Percentiles rank a stretch among this genome's conserved stretches.
Evolutionary conservation across 108 stramenopile species (phyloP).

Genomic region (Cyclotella atomus): DNA sequence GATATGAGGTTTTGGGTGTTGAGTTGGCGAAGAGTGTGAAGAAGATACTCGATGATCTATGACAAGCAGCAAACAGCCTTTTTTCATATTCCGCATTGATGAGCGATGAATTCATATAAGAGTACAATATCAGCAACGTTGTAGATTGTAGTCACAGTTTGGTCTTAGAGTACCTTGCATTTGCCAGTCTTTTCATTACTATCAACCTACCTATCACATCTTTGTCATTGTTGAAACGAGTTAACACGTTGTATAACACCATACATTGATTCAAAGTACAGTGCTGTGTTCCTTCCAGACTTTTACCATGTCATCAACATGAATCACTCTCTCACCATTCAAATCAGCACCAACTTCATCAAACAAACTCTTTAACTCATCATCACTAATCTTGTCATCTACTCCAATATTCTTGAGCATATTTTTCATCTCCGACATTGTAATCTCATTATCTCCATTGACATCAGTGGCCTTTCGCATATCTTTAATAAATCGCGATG

Average conservation of each 20-base stretch:
- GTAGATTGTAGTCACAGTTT: too few species aligned
- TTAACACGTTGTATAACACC: too few species aligned
- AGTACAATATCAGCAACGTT: neutral
- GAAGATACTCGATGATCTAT: slow-evolving; percentile 24
- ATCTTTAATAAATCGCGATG: slow-evolving; percentile 27
- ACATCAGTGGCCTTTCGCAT: slow-evolving; percentile 31
- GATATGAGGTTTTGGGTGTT: slow-evolving; percentile 62
- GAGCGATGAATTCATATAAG: neutral
- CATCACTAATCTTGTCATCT: slow-evolving; percentile 23
- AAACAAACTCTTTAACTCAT: slow-evolving; percentile 33
- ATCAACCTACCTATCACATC: too few species aligned
- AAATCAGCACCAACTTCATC: slow-evolving; percentile 32
- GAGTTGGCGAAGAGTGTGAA: slow-evolving; percentile 55
- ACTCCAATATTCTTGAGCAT: slow-evolving; percentile 44
- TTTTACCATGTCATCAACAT: slow-evolving; percentile 23
- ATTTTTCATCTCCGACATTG: slow-evolving; percentile 18
- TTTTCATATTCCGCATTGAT: too few species aligned
- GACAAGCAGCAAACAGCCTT: too few species aligned
- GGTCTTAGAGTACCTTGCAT: too few species aligned
- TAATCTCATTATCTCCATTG: slow-evolving; percentile 33
- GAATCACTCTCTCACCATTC: slow-evolving; percentile 26
- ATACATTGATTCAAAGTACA: too few species aligned
- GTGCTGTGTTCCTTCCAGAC: slow-evolving; percentile 14
- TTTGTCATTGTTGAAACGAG: too few species aligned
- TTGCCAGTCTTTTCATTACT: too few species aligned